phyloP scores from a whole-genome alignment of 257 asterid genomes.

The Penstemon newberryi region DNA sequence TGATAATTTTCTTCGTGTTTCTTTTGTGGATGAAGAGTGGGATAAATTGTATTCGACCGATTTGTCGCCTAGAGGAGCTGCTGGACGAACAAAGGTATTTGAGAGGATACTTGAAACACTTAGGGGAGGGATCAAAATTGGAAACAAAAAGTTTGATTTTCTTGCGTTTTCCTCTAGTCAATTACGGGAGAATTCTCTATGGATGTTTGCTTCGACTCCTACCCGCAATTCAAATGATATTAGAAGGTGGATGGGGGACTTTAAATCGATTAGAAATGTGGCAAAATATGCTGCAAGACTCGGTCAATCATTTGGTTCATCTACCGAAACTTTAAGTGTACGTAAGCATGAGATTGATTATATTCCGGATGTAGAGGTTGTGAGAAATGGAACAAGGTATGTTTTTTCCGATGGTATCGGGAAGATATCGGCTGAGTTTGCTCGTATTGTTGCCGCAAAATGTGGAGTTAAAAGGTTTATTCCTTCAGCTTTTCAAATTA shows the following conservation, averaged over 20 bases:
- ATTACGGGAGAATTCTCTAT: constrained; percentile 72
- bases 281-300: constrained; percentile 97
- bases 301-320: constrained; percentile 95
- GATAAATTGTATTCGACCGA: constrained; percentile 64
- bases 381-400: constrained; percentile 32
- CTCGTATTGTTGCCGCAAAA: constrained; percentile 58
- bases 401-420: constrained; percentile 92
- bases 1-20: constrained; percentile 82
- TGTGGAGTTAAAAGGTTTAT: constrained; percentile 51
- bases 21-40: constrained; percentile 93
- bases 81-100: constrained; percentile 54
- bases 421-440: constrained; percentile 72
- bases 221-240: constrained; percentile 51
- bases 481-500: constrained; percentile 89
- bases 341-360: constrained; percentile 43
- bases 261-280: constrained; percentile 62
- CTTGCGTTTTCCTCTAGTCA: constrained; percentile 96
- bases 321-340: constrained; percentile 71
- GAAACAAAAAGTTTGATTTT: constrained; percentile 70
- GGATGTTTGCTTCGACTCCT: constrained; percentile 85
- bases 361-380: constrained; percentile 49
- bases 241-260: constrained; percentile 88
- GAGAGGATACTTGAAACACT: constrained; percentile 64
- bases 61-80: constrained; percentile 43
- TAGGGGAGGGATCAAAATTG: constrained; percentile 65